These are phyloP conservation scores for Mycena capillaripes DNA, from an alignment of 768 basidiomycete genomes.

Conservation along the genomic window DNA sequence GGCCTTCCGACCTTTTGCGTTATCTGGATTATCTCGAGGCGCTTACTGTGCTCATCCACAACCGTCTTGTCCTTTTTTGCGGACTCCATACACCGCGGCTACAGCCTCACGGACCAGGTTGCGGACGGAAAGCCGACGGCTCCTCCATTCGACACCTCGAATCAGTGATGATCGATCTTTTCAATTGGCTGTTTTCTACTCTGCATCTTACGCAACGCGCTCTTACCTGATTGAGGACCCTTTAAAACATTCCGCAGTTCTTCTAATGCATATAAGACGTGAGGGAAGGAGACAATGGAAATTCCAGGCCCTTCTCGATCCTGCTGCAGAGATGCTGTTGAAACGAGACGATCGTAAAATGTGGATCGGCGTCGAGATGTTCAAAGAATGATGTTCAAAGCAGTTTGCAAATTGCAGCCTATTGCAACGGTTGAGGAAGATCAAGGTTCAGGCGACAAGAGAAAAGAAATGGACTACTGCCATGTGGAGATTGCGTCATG, in stretches of 20 bases:
- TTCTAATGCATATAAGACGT: neutral
- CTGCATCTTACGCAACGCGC: constrained; percentile 29
- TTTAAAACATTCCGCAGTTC: constrained; percentile 19
- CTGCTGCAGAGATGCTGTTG: constrained; percentile 14
- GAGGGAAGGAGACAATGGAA: neutral
- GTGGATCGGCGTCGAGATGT: neutral
- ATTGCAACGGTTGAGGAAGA: neutral
- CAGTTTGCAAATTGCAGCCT: neutral
- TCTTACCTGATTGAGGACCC: constrained; percentile 2
- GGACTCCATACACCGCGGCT: neutral
- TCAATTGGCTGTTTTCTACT: constrained; percentile 3
- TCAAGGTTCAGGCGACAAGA: constrained; percentile 3
- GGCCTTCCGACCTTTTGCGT: too few relatives aligned
- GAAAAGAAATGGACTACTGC: neutral
- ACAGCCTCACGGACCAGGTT: neutral
- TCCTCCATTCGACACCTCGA: constrained; percentile 4
- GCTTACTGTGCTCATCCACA: neutral
- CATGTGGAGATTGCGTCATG: constrained; percentile 37
- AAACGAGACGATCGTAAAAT: neutral
- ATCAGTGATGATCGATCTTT: constrained; percentile 24
- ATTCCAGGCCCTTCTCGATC: neutral
- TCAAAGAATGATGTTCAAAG: neutral
- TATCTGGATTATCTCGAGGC: neutral
- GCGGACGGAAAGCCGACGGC: constrained; percentile 32
- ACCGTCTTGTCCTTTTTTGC: neutral